Evolutionary conservation across 805 yeast genomes (phyloP).

Genomic region (Myxozyma geophila): DNA sequence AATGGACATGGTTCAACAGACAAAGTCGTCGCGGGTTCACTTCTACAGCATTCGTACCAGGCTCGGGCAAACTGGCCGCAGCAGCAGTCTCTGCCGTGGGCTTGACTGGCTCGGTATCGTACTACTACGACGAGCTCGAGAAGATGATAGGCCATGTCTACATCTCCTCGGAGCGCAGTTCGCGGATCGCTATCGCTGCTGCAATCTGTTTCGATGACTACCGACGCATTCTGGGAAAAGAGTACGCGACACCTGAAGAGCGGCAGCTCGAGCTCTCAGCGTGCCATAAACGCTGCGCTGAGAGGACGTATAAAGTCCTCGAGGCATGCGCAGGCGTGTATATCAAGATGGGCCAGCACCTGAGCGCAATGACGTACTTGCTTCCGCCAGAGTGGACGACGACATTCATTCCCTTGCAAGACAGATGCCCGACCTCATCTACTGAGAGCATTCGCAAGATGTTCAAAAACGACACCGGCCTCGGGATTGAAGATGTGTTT

Average conservation of each 20-base stretch:
- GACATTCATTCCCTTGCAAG: constrained; percentile 91
- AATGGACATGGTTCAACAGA: not conserved
- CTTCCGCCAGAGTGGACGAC: constrained; percentile 94
- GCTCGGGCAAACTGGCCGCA: constrained; percentile 15
- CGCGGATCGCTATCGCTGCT: constrained; percentile 56
- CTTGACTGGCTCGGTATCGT: constrained; percentile 24
- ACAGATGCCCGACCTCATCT: constrained; percentile 82
- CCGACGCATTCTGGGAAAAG: constrained; percentile 56
- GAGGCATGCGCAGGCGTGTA: constrained; percentile 89
- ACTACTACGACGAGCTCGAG: constrained; percentile 27
- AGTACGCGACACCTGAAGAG: constrained; percentile 53
- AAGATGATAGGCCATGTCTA: constrained; percentile 17
- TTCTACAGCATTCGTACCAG: constrained; percentile 1
- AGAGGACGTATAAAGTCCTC: constrained; percentile 75
- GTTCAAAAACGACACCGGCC: constrained; percentile 71
- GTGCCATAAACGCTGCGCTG: constrained; percentile 79
- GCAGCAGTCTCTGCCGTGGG: constrained; percentile 19
- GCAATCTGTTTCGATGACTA: constrained; percentile 73
- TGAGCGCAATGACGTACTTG: constrained; percentile 88
- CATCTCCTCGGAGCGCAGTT: constrained; percentile 31
- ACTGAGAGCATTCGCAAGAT: constrained; percentile 67
- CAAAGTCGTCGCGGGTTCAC: constrained; percentile 5
- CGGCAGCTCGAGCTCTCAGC: constrained; percentile 58
- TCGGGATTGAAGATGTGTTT: constrained; percentile 64
- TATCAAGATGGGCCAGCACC: constrained; percentile 93